Evolutionary conservation across 306 rosid species (phyloP).

Genomic region (Dryas octopetala): DNA sequence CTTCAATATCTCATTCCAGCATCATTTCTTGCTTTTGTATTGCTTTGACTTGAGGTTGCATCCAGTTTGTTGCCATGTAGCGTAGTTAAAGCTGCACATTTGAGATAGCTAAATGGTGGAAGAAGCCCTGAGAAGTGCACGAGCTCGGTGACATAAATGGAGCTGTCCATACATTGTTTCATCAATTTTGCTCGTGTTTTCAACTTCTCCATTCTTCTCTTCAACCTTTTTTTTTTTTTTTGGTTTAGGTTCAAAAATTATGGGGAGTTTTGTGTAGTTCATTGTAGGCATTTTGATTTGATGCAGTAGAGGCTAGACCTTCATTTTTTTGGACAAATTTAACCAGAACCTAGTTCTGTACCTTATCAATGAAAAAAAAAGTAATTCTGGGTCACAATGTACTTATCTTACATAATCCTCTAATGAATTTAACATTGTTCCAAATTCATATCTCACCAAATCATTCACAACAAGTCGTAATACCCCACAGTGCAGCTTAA

Average conservation of each 20-base stretch:
- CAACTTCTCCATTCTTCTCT: background rate
- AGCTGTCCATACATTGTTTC: background rate
- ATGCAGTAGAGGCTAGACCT: constrained; percentile 1
- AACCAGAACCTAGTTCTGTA: constrained; percentile 13
- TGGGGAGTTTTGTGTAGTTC: background rate
- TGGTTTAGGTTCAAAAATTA: background rate
- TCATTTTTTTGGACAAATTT: constrained; percentile 4
- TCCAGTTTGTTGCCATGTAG: constrained; percentile 4
- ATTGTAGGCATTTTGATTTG: constrained; percentile 22
- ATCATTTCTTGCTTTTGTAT: constrained; percentile 28
- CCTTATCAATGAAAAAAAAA: background rate
- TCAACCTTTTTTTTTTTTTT: background rate
- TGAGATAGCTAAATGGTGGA: constrained; percentile 5
- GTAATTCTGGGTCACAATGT: constrained; percentile 6
- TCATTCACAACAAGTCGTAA: too few species aligned
- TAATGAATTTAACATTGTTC: too few species aligned
- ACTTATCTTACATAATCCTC: background rate
- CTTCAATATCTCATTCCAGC: constrained; percentile 42
- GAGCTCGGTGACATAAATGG: constrained; percentile 6
- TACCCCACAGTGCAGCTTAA: too few species aligned
- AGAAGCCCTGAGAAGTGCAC: background rate
- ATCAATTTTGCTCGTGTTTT: constrained; percentile 21
- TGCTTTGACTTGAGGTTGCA: constrained; percentile 36
- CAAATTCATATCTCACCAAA: too few species aligned
- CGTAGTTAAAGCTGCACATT: constrained; percentile 11